Evolutionary conservation across 345 rosid species (phyloP).

Genomic region (Erodium maritimum): DNA sequence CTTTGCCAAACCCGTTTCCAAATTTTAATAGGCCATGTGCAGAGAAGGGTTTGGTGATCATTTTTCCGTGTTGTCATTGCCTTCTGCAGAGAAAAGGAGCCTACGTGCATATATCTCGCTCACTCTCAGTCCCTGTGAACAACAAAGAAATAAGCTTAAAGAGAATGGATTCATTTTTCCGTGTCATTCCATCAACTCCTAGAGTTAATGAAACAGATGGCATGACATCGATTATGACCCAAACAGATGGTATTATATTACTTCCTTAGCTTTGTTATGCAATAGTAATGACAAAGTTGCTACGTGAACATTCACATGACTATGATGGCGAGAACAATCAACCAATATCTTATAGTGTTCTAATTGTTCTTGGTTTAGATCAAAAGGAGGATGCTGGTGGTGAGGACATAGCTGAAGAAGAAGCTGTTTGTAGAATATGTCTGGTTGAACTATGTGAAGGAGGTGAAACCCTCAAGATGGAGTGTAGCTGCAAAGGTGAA

Average conservation of each 20-base stretch:
- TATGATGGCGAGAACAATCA: no score
- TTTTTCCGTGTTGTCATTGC: not conserved
- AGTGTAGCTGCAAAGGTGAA: conserved; percentile 97
- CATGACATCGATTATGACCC: no score
- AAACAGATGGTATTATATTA: no score
- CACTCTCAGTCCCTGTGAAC: conserved; percentile 72
- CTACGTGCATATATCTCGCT: conserved; percentile 43
- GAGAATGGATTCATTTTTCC: conserved; percentile 84
- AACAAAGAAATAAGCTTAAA: conserved; percentile 52
- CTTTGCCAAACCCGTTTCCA: not conserved
- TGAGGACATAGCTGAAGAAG: conserved; percentile 86
- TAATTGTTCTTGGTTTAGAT: no score
- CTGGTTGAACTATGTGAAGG: conserved; percentile 78
- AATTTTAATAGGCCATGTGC: not conserved
- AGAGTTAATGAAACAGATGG: conserved; percentile 53
- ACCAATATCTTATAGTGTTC: no score
- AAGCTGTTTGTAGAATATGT: conserved; percentile 94
- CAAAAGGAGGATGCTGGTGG: conserved; percentile 32
- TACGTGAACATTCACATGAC: no score
- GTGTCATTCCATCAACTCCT: conserved; percentile 77
- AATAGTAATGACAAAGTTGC: no score
- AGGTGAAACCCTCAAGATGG: conserved; percentile 93
- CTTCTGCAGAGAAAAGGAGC: conserved; percentile 43
- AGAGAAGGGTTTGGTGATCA: not conserved
- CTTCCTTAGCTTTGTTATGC: no score